phyloP scores from a whole-genome alignment of 2,329 filamentous ascomycete species.

The Phaeophleospora eucalypticola region DNA sequence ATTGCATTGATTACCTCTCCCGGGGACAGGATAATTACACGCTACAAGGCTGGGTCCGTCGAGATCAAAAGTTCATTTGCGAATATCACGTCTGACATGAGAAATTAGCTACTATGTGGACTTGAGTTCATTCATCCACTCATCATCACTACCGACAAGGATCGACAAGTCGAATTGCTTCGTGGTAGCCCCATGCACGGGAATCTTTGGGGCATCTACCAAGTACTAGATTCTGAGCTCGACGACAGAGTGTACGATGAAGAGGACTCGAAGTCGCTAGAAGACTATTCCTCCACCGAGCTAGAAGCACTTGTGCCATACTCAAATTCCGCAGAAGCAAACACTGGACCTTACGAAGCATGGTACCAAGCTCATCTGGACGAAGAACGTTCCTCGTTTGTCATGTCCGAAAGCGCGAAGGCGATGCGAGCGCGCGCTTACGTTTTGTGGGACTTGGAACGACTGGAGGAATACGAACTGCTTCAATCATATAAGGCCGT shows the following conservation, averaged over 20 bases:
- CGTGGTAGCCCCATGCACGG: too few relatives aligned
- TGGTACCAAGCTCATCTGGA: neutral
- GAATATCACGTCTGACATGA: too few relatives aligned
- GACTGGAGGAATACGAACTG: neutral
- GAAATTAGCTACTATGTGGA: too few relatives aligned
- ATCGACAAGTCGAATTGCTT: too few relatives aligned
- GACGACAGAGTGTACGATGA: neutral
- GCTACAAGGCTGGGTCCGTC: neutral
- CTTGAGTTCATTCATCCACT: too few relatives aligned
- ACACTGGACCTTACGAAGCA: neutral
- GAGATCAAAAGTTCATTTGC: too few relatives aligned
- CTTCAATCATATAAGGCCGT: neutral
- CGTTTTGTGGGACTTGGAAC: neutral
- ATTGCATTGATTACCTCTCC: neutral
- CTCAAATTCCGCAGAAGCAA: neutral
- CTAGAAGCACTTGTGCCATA: neutral
- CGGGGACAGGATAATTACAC: neutral
- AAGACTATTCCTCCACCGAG: neutral
- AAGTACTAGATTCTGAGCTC: too few relatives aligned
- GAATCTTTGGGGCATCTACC: too few relatives aligned
- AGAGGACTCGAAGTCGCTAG: neutral
- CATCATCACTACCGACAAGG: too few relatives aligned
- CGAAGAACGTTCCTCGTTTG: neutral
- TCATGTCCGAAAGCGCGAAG: neutral
- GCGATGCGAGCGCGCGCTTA: neutral